These are phyloP conservation scores for Dictyostelium intermedium DNA, from an alignment of 78 protist genomes.

Conservation along the genomic window DNA sequence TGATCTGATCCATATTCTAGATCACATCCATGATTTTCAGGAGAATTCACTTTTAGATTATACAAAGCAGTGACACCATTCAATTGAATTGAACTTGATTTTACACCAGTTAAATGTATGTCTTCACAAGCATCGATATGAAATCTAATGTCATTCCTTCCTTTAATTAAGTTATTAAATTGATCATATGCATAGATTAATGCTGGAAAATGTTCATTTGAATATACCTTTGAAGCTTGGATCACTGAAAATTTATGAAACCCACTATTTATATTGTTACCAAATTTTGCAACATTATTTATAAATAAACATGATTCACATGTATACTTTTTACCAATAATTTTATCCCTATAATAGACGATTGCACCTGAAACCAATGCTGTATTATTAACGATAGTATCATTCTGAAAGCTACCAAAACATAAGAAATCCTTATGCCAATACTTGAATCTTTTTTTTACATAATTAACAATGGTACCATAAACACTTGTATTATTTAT, in stretches of 20 bases:
- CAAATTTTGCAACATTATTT: not conserved
- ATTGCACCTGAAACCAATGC: not conserved
- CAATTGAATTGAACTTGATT: not conserved
- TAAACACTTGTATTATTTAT: not conserved
- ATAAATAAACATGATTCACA: not conserved
- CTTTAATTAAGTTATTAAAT: not conserved
- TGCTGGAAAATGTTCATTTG: not conserved
- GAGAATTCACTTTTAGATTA: not conserved
- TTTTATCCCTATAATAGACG: not conserved
- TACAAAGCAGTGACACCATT: not conserved
- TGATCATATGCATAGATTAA: not conserved
- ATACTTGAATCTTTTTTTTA: not conserved
- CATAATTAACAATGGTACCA: not conserved
- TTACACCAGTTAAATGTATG: not conserved
- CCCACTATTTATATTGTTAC: not conserved
- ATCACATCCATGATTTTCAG: not conserved
- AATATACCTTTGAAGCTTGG: not conserved
- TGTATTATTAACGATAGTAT: not conserved
- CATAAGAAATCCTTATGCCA: not conserved
- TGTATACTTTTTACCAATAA: not conserved
- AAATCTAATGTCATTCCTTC: conserved; percentile 1
- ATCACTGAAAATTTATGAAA: not conserved
- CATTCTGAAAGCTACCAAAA: not conserved
- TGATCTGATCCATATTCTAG: not conserved
- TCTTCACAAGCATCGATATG: not conserved